A percentile compares a stretch with the other conserved stretches of the same genome.
phyloP scores from a whole-genome alignment of 1,139 yeast species.

The Candida albicans region DNA sequence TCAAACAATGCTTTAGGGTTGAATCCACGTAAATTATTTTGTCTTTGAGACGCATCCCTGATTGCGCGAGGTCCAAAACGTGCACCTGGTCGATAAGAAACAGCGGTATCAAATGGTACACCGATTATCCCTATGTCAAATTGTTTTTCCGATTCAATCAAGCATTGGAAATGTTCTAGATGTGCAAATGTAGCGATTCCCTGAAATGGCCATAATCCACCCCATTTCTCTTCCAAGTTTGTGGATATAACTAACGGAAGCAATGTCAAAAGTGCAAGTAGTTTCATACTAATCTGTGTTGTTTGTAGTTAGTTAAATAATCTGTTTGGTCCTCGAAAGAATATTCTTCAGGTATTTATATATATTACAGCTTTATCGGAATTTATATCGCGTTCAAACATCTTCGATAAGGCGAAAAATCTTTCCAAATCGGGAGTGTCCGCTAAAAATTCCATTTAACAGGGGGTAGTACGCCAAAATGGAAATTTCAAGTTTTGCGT shows the following conservation, averaged over 20 bases:
- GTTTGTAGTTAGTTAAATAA: conserved; percentile 1
- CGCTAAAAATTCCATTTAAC: conserved; percentile 1
- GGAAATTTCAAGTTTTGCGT: background rate
- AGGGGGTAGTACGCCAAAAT: too few species aligned
- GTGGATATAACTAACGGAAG: conserved; percentile 15
- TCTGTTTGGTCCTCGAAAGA: too few species aligned
- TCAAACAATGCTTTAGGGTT: conserved; percentile 65
- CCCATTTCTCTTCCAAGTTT: conserved; percentile 57
- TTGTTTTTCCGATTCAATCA: conserved; percentile 43
- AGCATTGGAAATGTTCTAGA: conserved; percentile 57
- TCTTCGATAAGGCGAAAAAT: conserved; percentile 9
- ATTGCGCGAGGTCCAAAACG: conserved; percentile 80
- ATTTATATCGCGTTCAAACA: background rate
- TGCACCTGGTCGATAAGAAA: conserved; percentile 73
- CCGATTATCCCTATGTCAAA: conserved; percentile 73
- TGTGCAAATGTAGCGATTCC: conserved; percentile 79
- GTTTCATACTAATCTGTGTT: conserved; percentile 1
- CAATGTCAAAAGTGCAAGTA: background rate
- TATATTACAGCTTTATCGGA: too few species aligned
- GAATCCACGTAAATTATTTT: conserved; percentile 63
- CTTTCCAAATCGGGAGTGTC: conserved; percentile 6
- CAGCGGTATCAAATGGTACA: conserved; percentile 78
- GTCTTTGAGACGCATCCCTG: conserved; percentile 72
- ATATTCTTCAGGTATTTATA: background rate
- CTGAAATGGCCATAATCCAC: conserved; percentile 63